Conservation (phyloP, 305 asterid genomes). For the Fraxinus platypoda region DNA sequence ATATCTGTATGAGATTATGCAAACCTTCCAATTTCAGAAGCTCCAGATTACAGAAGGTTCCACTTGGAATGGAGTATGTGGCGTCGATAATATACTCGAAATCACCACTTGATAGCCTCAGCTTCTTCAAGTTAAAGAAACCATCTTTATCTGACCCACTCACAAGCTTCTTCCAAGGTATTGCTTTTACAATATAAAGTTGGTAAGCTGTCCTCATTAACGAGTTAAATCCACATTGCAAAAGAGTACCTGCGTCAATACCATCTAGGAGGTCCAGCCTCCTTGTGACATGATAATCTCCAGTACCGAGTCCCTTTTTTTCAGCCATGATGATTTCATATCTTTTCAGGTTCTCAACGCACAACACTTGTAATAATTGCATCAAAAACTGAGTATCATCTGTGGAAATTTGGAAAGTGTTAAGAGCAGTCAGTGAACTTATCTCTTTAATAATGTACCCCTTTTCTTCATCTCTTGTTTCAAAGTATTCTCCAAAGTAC, state of each 20-base stretch:
- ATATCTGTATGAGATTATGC: background rate
- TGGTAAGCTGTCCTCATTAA: background rate
- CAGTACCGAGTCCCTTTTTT: too few relatives aligned
- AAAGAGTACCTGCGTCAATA: background rate
- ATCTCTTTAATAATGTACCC: background rate
- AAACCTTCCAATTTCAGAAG: background rate
- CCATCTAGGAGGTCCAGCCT: background rate
- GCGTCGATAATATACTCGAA: background rate
- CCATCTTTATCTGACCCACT: background rate
- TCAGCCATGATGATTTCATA: background rate
- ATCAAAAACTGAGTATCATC: background rate
- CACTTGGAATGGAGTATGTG: background rate
- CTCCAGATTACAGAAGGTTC: background rate
- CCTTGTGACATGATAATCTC: background rate
- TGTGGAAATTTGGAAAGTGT: slow-evolving; percentile 2
- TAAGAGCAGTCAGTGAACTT: background rate
- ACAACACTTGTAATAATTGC: background rate
- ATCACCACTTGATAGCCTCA: background rate
- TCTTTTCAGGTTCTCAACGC: background rate
- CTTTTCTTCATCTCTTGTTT: background rate
- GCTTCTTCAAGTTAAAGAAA: background rate
- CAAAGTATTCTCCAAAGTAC: background rate
- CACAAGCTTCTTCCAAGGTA: background rate
- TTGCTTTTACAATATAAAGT: background rate
- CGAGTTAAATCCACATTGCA: background rate